Conservation (phyloP, 1,139 yeast species). For the Saccharomycopsis crataegensis region DNA sequence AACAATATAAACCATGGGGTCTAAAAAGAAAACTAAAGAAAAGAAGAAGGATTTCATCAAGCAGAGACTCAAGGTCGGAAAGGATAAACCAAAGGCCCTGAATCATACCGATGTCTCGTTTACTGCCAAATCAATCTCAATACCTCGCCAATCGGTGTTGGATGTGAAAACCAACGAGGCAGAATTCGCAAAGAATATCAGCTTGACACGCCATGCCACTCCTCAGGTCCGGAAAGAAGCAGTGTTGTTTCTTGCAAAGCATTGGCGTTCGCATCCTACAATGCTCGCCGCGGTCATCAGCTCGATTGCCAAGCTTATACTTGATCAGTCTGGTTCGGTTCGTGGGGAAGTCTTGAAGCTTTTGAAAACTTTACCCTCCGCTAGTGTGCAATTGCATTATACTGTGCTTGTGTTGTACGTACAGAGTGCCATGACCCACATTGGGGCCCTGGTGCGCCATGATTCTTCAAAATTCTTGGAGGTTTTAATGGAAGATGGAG, state of each 20-base stretch:
- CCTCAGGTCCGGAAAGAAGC: slow-evolving; percentile 19
- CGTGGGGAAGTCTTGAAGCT: slow-evolving; percentile 34
- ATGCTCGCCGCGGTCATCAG: slow-evolving; percentile 8
- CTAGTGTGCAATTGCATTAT: slow-evolving; percentile 16
- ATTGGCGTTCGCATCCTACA: slow-evolving; percentile 10
- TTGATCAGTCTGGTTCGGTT: slow-evolving; percentile 60
- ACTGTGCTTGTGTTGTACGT: slow-evolving; percentile 58
- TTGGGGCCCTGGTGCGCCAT: slow-evolving; percentile 62
- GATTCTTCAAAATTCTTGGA: slow-evolving; percentile 61
- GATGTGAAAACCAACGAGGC: slow-evolving; percentile 22
- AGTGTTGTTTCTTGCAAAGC: slow-evolving; percentile 11
- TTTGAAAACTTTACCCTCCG: slow-evolving; percentile 2
- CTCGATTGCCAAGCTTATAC: slow-evolving; percentile 27
- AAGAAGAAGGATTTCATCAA: slow-evolving; percentile 72
- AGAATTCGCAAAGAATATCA: slow-evolving; percentile 12
- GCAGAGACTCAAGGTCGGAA: slow-evolving; percentile 84
- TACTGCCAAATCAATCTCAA: slow-evolving; percentile 61
- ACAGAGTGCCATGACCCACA: slow-evolving; percentile 94
- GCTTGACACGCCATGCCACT: slow-evolving; percentile 18
- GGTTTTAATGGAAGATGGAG: slow-evolving; percentile 37
- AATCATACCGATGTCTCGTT: slow-evolving; percentile 84
- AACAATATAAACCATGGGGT: slow-evolving; percentile 27
- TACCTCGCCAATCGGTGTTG: slow-evolving; percentile 50
- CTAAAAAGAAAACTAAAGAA: slow-evolving; percentile 53
- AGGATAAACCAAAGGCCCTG: slow-evolving; percentile 59